Evolutionary conservation across 306 rosid species (phyloP).

Genomic region (Citrullus colocynthis): DNA sequence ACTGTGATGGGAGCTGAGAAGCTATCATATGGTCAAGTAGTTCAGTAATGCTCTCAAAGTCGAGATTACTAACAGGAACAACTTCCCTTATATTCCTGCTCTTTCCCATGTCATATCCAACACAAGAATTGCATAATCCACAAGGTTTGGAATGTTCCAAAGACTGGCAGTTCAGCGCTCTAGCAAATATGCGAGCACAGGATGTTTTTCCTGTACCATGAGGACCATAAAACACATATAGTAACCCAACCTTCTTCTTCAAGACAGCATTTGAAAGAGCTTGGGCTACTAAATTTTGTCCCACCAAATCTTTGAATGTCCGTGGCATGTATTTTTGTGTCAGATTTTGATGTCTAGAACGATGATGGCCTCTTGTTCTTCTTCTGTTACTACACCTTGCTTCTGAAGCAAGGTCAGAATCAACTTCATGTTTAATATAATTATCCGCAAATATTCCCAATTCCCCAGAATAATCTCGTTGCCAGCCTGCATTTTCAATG

Average conservation of each 20-base stretch:
- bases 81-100: conserved; percentile 71
- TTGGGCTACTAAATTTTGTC: conserved; percentile 86
- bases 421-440: conserved; percentile 62
- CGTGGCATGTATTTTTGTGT: conserved; percentile 83
- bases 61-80: conserved; percentile 83
- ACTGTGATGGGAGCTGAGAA: conserved; percentile 65
- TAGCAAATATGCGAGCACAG: conserved; percentile 79
- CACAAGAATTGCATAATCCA: conserved; percentile 84
- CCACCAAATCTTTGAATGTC: conserved; percentile 78
- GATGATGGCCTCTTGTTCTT: conserved; percentile 41
- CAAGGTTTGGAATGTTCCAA: conserved; percentile 75
- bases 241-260: conserved; percentile 62
- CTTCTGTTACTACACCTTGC: conserved; percentile 64
- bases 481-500: conserved; percentile 70
- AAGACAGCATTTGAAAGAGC: conserved; percentile 90
- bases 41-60: conserved; percentile 75
- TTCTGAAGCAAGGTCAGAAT: conserved; percentile 90
- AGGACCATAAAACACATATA: conserved; percentile 92
- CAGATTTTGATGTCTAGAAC: conserved; percentile 63
- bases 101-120: conserved; percentile 69
- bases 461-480: conserved; percentile 72
- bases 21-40: conserved; percentile 65
- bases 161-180: conserved; percentile 89
- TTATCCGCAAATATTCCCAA: conserved; percentile 76
- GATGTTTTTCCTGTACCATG: conserved; percentile 98